Conservation (phyloP, 768 basidiomycete genomes). For the Tricholomella constricta region DNA sequence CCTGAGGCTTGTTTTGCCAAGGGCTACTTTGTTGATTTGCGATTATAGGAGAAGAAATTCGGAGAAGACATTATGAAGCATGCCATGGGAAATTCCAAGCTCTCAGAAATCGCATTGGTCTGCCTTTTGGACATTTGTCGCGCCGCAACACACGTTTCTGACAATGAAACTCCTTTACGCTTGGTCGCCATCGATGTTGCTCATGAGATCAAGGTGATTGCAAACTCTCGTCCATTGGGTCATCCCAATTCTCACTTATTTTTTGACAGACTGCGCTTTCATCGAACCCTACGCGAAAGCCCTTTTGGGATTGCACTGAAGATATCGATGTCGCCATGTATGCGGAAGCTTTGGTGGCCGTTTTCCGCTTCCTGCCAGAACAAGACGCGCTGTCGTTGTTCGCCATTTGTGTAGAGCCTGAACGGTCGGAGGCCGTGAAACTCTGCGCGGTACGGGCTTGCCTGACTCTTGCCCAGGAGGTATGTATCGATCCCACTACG, state of each 20-base stretch:
- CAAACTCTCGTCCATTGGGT: not conserved
- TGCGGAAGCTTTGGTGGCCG: slow-evolving; percentile 69
- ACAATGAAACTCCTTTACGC: slow-evolving; percentile 63
- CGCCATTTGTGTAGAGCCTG: slow-evolving; percentile 65
- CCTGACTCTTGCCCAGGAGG: slow-evolving; percentile 69
- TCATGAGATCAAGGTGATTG: slow-evolving; percentile 73
- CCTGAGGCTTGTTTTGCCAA: not conserved
- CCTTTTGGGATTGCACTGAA: slow-evolving; percentile 73
- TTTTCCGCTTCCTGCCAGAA: slow-evolving; percentile 70
- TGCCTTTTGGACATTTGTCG: slow-evolving; percentile 80
- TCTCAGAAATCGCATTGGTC: slow-evolving; percentile 66
- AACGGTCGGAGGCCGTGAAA: slow-evolving; percentile 81
- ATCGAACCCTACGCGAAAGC: slow-evolving; percentile 43
- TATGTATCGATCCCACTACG: slow-evolving; percentile 25
- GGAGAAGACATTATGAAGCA: slow-evolving; percentile 64
- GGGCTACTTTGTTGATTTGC: not conserved
- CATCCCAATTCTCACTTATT: not conserved
- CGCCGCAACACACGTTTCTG: slow-evolving; percentile 58
- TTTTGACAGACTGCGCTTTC: slow-evolving; percentile 31
- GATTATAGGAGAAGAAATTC: slow-evolving; percentile 55
- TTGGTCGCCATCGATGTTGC: slow-evolving; percentile 72
- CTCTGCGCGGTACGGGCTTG: slow-evolving; percentile 75
- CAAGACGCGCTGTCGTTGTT: slow-evolving; percentile 66
- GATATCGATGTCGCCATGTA: slow-evolving; percentile 78
- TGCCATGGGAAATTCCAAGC: slow-evolving; percentile 53